Base-by-base conservation (phyloP, 1,284 basidiomycete species). In the Puccinia coronata region DNA sequence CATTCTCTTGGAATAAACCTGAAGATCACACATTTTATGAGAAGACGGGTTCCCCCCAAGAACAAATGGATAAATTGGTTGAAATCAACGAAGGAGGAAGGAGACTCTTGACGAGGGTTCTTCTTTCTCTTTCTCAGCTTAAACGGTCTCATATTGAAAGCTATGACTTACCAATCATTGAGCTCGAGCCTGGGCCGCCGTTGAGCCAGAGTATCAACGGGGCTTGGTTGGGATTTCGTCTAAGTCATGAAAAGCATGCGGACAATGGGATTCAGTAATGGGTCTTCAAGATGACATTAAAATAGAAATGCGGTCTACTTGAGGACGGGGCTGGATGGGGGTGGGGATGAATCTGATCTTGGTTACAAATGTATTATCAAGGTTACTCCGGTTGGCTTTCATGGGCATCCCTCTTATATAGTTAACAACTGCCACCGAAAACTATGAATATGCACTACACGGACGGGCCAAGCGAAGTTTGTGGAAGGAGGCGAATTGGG, bases 1-100 rank as follows among this genome's bases (percentile, higher is more conserved):
- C 77, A 36, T 79, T 57, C n/a, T 79, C 77, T 57, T 79, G 77
- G 53, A 79, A 79, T 11, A 79, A 31, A 31, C 65, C 77, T 79
- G 41, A 0, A 28, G 18, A 47, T 18, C 31, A 25, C n/a, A 61
- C 34, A 76, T 3, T 25, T 59, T 25, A 20, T 34, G 23, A 47
- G 31, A 3, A 53, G 5, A 53, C n/a, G 9, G 18, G 4, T 25
- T 31, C 6, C 16, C 18, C 18, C 25, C 8, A 72, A 39, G 23
- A 39, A 34, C 47, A 76, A 43, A 47, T 2, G 59, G 20, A 63
- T 47, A 23, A 39, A 74, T 20, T 6, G 20, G 34, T 51, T 72
- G 36, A 9, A 20, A 34, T 20, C n/a, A n/a, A 28, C 4, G 23
- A 55, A 73, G 20, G 34, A 73, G 34, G 31, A 28, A 25, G 20